Conservation (phyloP, 208 protist genomes). For the Phytomonas sp. region DNA sequence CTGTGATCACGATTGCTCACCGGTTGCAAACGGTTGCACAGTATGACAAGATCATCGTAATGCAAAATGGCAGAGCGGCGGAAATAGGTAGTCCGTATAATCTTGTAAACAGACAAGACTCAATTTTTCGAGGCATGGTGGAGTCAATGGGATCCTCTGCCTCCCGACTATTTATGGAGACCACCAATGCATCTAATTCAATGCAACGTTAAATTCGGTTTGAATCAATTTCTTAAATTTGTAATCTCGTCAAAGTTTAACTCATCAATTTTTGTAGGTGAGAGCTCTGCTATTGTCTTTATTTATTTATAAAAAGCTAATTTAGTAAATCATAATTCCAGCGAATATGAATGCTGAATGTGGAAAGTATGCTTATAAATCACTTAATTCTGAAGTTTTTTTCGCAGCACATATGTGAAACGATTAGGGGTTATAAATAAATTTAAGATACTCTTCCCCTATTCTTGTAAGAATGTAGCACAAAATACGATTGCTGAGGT, state of each 20-base stretch:
- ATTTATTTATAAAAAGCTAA: too few species aligned
- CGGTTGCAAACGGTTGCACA: slow-evolving; percentile 53
- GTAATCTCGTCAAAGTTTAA: too few species aligned
- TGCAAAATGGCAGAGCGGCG: slow-evolving; percentile 40
- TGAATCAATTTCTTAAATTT: too few species aligned
- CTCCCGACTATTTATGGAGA: too few species aligned
- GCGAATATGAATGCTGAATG: neutral
- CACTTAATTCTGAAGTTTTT: neutral
- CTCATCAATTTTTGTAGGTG: too few species aligned
- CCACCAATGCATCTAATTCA: too few species aligned
- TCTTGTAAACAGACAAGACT: slow-evolving; percentile 17
- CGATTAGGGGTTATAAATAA: neutral
- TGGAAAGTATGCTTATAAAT: neutral
- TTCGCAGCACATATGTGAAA: neutral
- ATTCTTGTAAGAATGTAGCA: neutral
- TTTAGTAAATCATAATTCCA: too few species aligned
- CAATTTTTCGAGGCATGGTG: slow-evolving; percentile 38
- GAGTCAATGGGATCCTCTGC: slow-evolving; percentile 16
- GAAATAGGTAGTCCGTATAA: slow-evolving; percentile 44
- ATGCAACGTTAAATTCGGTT: too few species aligned
- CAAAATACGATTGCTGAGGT: neutral
- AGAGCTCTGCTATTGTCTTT: too few species aligned
- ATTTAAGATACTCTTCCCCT: neutral
- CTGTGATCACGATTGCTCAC: slow-evolving; percentile 66
- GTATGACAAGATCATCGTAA: slow-evolving; percentile 60